A percentile compares a stretch with the other conserved stretches of the same genome.
These are phyloP conservation scores for Leccinum solheimii DNA, from an alignment of 1,284 basidiomycete species.

Conservation along the genomic window DNA sequence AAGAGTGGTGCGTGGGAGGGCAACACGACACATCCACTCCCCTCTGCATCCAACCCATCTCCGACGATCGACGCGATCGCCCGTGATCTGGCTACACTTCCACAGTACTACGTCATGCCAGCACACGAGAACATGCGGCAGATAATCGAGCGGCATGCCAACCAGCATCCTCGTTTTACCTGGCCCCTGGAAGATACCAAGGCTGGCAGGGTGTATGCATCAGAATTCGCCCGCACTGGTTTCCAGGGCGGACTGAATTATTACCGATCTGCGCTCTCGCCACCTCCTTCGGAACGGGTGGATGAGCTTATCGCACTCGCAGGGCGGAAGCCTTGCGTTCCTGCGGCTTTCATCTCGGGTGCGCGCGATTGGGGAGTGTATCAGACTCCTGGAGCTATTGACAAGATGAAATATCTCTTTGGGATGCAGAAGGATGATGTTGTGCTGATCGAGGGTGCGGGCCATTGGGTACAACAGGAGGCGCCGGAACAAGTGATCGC, in stretches of 20 bases:
- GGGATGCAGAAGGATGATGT: conserved; percentile 43
- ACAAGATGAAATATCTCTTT: conserved; percentile 43
- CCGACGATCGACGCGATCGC: conserved; percentile 28
- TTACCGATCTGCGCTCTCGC: conserved; percentile 46
- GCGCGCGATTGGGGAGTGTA: conserved; percentile 59
- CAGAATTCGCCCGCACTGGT: conserved; percentile 52
- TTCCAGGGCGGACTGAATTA: conserved; percentile 64
- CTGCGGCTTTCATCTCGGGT: conserved; percentile 56
- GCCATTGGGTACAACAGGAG: conserved; percentile 67
- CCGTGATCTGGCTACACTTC: conserved; percentile 43
- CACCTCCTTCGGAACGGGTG: conserved; percentile 18
- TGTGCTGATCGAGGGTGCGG: conserved; percentile 55
- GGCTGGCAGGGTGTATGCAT: conserved; percentile 41
- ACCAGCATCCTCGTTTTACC: conserved; percentile 27
- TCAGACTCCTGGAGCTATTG: conserved; percentile 50
- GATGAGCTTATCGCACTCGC: conserved; percentile 20
- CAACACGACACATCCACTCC: conserved; percentile 44
- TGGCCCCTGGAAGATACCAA: conserved; percentile 57
- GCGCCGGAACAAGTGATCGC: conserved; percentile 34
- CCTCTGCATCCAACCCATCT: conserved; percentile 21
- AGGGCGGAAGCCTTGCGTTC: conserved; percentile 44
- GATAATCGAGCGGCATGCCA: conserved; percentile 36
- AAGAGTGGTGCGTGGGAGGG: conserved; percentile 58
- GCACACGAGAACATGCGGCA: conserved; percentile 53
- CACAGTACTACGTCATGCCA: conserved; percentile 67